Evolutionary conservation across 1,139 yeast genomes (phyloP).

Genomic region (Casaregolazyma suthepensis): DNA sequence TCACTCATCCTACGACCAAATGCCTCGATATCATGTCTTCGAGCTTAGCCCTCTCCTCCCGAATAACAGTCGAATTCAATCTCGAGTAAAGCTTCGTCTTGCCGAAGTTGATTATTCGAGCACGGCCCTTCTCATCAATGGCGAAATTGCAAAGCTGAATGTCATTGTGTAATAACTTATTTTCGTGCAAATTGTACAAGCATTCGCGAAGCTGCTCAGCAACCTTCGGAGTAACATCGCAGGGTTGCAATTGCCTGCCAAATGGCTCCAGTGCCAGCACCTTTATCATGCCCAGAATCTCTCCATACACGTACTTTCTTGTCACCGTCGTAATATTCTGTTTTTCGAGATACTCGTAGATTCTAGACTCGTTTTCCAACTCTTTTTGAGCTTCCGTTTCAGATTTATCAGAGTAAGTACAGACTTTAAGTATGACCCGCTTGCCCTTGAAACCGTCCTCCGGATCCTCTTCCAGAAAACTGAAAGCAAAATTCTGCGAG

Average conservation of each 20-base stretch:
- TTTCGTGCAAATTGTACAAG: conserved; percentile 20
- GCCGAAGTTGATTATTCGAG: conserved; percentile 22
- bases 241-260: conserved; percentile 20
- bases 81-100: conserved; percentile 21
- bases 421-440: conserved; percentile 16
- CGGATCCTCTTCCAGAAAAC: background rate
- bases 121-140: conserved; percentile 19
- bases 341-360: conserved; percentile 23
- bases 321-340: conserved; percentile 18
- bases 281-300: conserved; percentile 20
- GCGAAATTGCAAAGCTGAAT: conserved; percentile 20
- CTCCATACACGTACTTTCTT: conserved; percentile 21
- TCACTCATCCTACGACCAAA: background rate
- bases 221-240: conserved; percentile 16
- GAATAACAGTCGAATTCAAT: conserved; percentile 22
- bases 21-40: conserved; percentile 29
- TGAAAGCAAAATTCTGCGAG: background rate
- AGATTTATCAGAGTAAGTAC: conserved; percentile 12
- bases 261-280: conserved; percentile 24
- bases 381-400: conserved; percentile 5
- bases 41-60: conserved; percentile 20
- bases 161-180: conserved; percentile 22
- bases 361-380: conserved; percentile 23
- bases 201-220: conserved; percentile 19
- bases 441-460: conserved; percentile 2